Evolutionary conservation across 345 rosid genomes (phyloP).

Genomic region (Kandelia obovata): DNA sequence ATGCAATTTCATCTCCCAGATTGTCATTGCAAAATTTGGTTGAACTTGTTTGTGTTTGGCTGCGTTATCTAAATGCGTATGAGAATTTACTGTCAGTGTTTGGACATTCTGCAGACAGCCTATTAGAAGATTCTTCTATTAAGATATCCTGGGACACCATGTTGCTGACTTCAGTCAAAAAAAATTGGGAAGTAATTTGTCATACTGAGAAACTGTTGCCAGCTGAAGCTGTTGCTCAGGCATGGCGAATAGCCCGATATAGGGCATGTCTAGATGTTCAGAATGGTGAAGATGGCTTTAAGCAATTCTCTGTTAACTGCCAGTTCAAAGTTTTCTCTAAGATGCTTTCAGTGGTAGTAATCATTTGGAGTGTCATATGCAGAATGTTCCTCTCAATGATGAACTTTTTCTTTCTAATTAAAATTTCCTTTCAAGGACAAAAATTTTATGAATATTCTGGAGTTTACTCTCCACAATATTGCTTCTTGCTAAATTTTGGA

Average conservation of each 20-base stretch:
- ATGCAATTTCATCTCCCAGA: constrained; percentile 48
- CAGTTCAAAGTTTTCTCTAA: constrained; percentile 25
- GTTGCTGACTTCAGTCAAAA: constrained; percentile 42
- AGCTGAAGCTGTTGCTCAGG: constrained; percentile 74
- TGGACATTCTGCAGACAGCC: constrained; percentile 49
- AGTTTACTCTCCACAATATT: constrained; percentile 27
- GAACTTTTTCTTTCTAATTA: constrained; percentile 27
- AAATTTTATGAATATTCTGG: constrained; percentile 31
- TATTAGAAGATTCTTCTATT: constrained; percentile 36
- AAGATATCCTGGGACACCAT: constrained; percentile 45
- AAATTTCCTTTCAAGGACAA: constrained; percentile 27
- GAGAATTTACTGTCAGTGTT: constrained; percentile 51
- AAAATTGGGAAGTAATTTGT: constrained; percentile 54
- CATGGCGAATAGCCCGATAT: constrained; percentile 70
- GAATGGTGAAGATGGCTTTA: constrained; percentile 27
- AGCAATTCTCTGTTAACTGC: constrained; percentile 24
- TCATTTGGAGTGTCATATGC: constrained; percentile 39
- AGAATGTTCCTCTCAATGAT: constrained; percentile 30
- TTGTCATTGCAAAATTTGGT: constrained; percentile 54
- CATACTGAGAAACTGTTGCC: constrained; percentile 66
- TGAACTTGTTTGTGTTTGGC: constrained; percentile 52
- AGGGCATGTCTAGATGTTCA: constrained; percentile 40
- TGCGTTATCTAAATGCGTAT: constrained; percentile 61
- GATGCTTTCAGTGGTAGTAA: constrained; percentile 32
- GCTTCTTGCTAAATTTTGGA: constrained; percentile 50